phyloP scores from a whole-genome alignment of 2,329 filamentous ascomycete genomes.

The Hypoxylon sp. region DNA sequence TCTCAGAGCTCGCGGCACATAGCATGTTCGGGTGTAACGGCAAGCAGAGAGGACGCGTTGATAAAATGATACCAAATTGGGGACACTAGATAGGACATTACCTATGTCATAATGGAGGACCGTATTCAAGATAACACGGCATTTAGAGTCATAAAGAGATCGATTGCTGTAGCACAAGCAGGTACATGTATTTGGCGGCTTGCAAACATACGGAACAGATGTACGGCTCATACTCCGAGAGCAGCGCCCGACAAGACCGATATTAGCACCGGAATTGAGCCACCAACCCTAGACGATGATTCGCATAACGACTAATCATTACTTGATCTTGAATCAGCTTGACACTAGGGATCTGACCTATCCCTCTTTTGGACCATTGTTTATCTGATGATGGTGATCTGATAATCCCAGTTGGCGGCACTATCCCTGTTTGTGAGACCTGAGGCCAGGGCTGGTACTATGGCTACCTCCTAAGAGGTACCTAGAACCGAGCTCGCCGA shows the following conservation, averaged over 20 bases:
- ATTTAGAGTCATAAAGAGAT: constrained; percentile 7
- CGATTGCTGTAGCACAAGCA: constrained; percentile 8
- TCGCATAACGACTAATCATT: constrained; percentile 37
- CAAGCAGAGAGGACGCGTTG: constrained; percentile 13
- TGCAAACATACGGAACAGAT: constrained; percentile 1
- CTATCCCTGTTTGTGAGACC: constrained; percentile 40
- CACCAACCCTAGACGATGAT: constrained; percentile 30
- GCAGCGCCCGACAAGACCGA: constrained; percentile 34
- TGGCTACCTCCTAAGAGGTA: no score
- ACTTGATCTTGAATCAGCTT: constrained; percentile 44
- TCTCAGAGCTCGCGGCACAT: constrained; percentile 2
- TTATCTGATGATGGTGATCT: constrained; percentile 45
- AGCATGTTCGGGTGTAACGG: constrained; percentile 27
- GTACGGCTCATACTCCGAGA: constrained; percentile 34
- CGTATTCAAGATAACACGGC: constrained; percentile 12
- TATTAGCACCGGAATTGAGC: constrained; percentile 33
- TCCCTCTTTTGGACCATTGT: constrained; percentile 36
- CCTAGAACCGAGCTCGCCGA: constrained; percentile 32
- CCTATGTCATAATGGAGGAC: constrained; percentile 30
- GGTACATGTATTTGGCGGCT: neutral
- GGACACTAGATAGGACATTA: constrained; percentile 25
- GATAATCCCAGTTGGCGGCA: constrained; percentile 41
- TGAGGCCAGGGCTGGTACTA: constrained; percentile 30
- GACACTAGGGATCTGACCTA: constrained; percentile 30
- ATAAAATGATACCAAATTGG: constrained; percentile 27